Percentiles rank a stretch among this genome's conserved stretches.
Conservation (phyloP, 148 eudicot genomes). For the Spergularia bocconei region DNA sequence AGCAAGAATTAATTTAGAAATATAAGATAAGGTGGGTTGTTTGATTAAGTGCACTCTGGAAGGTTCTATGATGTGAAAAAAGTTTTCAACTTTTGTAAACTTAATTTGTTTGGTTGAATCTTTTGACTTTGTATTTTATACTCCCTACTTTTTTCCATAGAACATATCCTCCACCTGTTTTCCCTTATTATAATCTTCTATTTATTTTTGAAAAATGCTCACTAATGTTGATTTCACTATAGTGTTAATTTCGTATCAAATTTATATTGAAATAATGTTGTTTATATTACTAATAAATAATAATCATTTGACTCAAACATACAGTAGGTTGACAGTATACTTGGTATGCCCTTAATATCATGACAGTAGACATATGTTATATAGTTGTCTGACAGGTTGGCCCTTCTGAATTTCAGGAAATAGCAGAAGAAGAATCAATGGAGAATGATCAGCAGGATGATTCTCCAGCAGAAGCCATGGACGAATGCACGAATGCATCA, state of each 20-base stretch:
- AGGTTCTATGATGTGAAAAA: constrained; percentile 13
- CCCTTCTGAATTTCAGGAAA: constrained; percentile 43
- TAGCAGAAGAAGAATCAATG: constrained; percentile 28
- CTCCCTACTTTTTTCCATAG: background rate
- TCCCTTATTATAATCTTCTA: background rate
- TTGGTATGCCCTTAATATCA: no score
- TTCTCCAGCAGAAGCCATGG: constrained; percentile 18
- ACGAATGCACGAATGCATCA: constrained; percentile 26
- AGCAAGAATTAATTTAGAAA: background rate
- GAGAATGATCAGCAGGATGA: constrained; percentile 31
- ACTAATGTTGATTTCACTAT: background rate
- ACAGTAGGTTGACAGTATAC: no score
- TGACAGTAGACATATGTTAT: no score
- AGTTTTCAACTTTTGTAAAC: background rate
- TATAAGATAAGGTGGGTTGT: background rate
- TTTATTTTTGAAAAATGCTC: background rate
- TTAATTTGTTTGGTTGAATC: constrained; percentile 16
- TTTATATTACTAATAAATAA: no score
- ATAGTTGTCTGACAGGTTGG: constrained; percentile 9
- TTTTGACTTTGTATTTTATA: constrained; percentile 15
- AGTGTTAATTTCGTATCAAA: background rate
- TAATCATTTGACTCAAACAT: background rate
- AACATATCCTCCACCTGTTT: constrained; percentile 24
- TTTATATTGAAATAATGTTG: background rate
- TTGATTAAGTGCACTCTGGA: constrained; percentile 8